A percentile compares a stretch with the other conserved stretches of the same genome.
Conservation (phyloP, 352 stramenopile species). For the Phytophthora ohioensis region DNA sequence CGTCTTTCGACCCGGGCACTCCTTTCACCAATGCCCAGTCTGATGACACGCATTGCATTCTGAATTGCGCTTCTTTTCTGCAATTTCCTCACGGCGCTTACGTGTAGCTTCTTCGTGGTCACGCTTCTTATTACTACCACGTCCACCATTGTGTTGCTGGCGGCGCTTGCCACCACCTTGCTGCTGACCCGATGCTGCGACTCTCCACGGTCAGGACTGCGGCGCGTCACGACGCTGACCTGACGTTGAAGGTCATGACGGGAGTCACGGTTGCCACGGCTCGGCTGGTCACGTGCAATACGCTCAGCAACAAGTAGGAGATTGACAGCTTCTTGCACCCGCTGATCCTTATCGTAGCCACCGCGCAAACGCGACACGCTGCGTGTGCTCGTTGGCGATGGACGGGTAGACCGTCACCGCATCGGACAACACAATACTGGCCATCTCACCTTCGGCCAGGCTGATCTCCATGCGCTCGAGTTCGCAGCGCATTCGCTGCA, state of each 20-base stretch:
- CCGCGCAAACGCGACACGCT: background rate
- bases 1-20: background rate
- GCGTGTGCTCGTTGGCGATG: constrained; percentile 8
- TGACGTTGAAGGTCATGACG: background rate
- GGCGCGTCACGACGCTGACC: background rate
- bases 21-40: background rate
- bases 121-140: background rate
- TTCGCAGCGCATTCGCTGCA: constrained; percentile 14
- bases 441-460: background rate
- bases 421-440: constrained; percentile 11
- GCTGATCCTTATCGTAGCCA: background rate
- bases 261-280: background rate
- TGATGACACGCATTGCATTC: background rate
- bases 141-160: background rate
- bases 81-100: background rate
- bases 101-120: background rate
- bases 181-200: background rate
- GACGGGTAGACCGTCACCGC: background rate
- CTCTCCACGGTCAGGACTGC: background rate
- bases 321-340: background rate
- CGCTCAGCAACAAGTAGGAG: background rate
- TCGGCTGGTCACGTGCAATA: background rate
- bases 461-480: constrained; percentile 12
- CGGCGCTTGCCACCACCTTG: background rate
- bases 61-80: background rate